Conservation (phyloP, 148 eudicot genomes). For the Mesembryanthemum crystallinum region DNA sequence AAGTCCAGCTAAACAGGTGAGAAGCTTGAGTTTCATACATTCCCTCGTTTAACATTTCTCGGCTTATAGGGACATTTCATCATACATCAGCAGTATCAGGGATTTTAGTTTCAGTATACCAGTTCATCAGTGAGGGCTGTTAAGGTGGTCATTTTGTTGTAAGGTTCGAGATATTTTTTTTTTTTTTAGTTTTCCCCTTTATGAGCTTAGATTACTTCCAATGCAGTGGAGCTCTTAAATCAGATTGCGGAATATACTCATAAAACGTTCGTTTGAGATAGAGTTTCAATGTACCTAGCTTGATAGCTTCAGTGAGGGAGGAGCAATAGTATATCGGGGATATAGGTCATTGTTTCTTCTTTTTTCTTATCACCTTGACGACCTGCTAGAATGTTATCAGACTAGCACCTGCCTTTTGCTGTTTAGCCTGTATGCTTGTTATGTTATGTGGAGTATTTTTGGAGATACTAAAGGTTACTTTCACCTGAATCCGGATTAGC, state of each 20-base stretch:
- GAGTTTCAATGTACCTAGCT: conserved; percentile 35
- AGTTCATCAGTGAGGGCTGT: conserved; percentile 28
- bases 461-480: too few relatives aligned
- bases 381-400: too few relatives aligned
- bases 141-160: conserved; percentile 9
- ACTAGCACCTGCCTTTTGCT: too few relatives aligned
- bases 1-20: conserved; percentile 27
- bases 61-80: conserved; percentile 33
- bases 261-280: conserved; percentile 34
- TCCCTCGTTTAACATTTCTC: conserved; percentile 33
- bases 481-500: too few relatives aligned
- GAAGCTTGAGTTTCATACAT: conserved; percentile 27
- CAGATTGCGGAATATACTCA: conserved; percentile 49
- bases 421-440: too few relatives aligned
- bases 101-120: conserved; percentile 11
- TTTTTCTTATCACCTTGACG: too few relatives aligned
- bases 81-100: conserved; percentile 15
- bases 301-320: conserved; percentile 35
- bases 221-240: conserved; percentile 46
- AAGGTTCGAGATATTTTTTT: conserved; percentile 32
- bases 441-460: too few relatives aligned
- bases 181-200: conserved; percentile 5
- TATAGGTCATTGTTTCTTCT: conserved; percentile 32
- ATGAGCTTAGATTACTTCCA: conserved; percentile 38
- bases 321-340: conserved; percentile 31